A percentile compares a stretch with the other conserved stretches of the same genome.
Conservation (phyloP, 1,284 basidiomycete species). For the Wolfiporia cocos region DNA sequence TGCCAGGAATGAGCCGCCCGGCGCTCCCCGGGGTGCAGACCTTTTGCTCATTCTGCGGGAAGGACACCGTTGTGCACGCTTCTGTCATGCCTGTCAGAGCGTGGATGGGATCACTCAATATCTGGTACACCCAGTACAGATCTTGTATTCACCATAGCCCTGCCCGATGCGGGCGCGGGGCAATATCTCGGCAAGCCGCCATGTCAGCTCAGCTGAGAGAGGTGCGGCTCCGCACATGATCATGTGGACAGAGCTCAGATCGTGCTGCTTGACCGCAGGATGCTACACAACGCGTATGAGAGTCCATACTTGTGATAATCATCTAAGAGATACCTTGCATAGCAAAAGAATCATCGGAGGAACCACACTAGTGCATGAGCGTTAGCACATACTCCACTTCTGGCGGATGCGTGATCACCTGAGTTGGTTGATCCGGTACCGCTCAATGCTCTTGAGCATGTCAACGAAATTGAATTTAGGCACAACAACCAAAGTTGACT, state of each 20-base stretch:
- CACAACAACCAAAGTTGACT: slow-evolving; percentile 49
- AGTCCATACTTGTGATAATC: too few species aligned
- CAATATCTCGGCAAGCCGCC: slow-evolving; percentile 46
- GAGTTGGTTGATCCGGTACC: slow-evolving; percentile 56
- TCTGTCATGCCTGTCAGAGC: slow-evolving; percentile 37
- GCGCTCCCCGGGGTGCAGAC: slow-evolving; percentile 27
- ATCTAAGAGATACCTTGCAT: slow-evolving; percentile 56
- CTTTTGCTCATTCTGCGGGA: slow-evolving; percentile 17
- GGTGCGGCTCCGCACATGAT: slow-evolving; percentile 65
- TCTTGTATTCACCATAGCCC: slow-evolving; percentile 40
- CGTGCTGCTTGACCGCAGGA: slow-evolving; percentile 53
- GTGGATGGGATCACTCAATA: neutral
- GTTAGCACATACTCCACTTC: neutral
- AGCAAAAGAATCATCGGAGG: slow-evolving; percentile 51
- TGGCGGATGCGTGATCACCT: too few species aligned
- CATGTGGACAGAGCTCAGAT: slow-evolving; percentile 48
- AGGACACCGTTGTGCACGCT: slow-evolving; percentile 41
- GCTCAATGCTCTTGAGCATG: slow-evolving; percentile 60
- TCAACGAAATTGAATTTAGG: slow-evolving; percentile 60
- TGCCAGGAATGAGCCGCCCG: slow-evolving; percentile 33
- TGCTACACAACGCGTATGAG: slow-evolving; percentile 38
- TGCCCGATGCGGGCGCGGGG: slow-evolving; percentile 54
- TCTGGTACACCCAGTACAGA: neutral
- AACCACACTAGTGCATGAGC: slow-evolving; percentile 41
- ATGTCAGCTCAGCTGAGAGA: slow-evolving; percentile 52